A percentile compares a stretch with the other conserved stretches of the same genome.
Conservation (phyloP, 495 filamentous ascomycete species). For the Cercophora sp. region DNA sequence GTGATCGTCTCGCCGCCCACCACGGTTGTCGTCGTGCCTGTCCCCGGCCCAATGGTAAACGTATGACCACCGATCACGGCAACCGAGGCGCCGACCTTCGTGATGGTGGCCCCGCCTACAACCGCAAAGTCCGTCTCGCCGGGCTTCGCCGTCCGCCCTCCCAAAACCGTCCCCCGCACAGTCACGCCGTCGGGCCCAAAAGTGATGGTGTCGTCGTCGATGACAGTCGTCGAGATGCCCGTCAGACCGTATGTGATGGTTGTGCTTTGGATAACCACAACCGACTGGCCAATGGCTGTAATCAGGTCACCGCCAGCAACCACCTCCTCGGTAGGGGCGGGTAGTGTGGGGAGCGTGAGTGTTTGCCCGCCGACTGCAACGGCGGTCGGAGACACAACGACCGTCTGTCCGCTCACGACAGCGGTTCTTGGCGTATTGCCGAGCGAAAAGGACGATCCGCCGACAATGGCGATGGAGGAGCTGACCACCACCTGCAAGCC, state of each 20-base stretch:
- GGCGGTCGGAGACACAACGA: conserved; percentile 45
- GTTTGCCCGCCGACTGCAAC: conserved; percentile 36
- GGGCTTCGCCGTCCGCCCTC: conserved; percentile 30
- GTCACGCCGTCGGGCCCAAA: conserved; percentile 46
- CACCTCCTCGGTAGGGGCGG: conserved; percentile 37
- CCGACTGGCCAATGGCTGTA: conserved; percentile 41
- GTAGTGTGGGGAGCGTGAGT: conserved; percentile 28
- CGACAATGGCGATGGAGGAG: conserved; percentile 42
- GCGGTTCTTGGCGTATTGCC: conserved; percentile 18
- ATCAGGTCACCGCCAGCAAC: conserved; percentile 44
- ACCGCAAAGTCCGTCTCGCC: conserved; percentile 37
- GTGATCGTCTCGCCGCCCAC: conserved; percentile 43
- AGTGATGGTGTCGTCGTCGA: conserved; percentile 36
- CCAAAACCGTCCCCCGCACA: conserved; percentile 37
- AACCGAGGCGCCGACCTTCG: conserved; percentile 44
- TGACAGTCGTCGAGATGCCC: conserved; percentile 19
- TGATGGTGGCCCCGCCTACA: conserved; percentile 46
- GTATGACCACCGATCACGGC: conserved; percentile 46
- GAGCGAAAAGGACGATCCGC: conserved; percentile 43
- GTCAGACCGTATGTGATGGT: conserved; percentile 39
- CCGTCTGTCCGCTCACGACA: conserved; percentile 34
- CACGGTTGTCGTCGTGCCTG: conserved; percentile 32
- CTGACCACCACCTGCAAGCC: conserved; percentile 40
- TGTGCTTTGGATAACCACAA: conserved; percentile 40
- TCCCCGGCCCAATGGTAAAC: conserved; percentile 39